Evolutionary conservation across 2,329 filamentous ascomycete genomes (phyloP).

Genomic region (Colletotrichum spaethianum): DNA sequence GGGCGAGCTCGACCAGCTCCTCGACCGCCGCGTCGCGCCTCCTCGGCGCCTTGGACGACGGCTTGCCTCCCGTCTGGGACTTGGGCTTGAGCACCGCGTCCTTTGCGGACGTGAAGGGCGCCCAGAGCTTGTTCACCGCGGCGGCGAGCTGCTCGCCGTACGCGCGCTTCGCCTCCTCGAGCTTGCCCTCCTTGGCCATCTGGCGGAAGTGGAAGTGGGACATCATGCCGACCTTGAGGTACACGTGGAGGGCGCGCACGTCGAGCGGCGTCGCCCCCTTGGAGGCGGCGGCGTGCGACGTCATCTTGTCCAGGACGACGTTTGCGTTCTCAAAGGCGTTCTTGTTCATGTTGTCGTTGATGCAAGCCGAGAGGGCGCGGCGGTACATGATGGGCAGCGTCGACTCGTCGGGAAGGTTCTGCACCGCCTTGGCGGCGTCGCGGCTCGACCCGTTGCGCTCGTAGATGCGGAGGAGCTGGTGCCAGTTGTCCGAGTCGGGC

Average conservation of each 20-base stretch:
- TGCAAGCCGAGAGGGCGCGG: slow-evolving; percentile 81
- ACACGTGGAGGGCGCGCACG: slow-evolving; percentile 64
- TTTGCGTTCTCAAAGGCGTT: slow-evolving; percentile 76
- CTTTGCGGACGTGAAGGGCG: slow-evolving; percentile 59
- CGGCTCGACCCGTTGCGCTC: slow-evolving; percentile 76
- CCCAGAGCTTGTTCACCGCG: slow-evolving; percentile 67
- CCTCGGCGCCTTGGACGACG: background rate
- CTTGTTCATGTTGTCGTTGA: slow-evolving; percentile 83
- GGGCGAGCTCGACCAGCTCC: slow-evolving; percentile 61
- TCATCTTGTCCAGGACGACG: slow-evolving; percentile 76
- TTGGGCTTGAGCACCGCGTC: slow-evolving; percentile 52
- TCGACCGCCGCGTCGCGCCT: slow-evolving; percentile 52
- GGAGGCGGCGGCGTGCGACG: slow-evolving; percentile 44
- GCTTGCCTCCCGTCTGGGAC: slow-evolving; percentile 6
- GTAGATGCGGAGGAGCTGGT: slow-evolving; percentile 77
- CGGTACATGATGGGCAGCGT: slow-evolving; percentile 72
- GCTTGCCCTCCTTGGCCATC: slow-evolving; percentile 49
- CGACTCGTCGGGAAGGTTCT: slow-evolving; percentile 62
- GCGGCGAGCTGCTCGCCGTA: slow-evolving; percentile 65
- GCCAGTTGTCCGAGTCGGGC: slow-evolving; percentile 81
- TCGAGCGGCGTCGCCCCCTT: slow-evolving; percentile 55
- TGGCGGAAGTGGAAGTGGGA: slow-evolving; percentile 58
- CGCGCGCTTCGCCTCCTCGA: slow-evolving; percentile 54
- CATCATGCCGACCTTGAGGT: slow-evolving; percentile 69
- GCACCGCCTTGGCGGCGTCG: slow-evolving; percentile 72